Evolutionary conservation across 768 basidiomycete genomes (phyloP), one percentile per base, ranked within the genome.

Genomic region (Asterophora lycoperdoides): DNA sequence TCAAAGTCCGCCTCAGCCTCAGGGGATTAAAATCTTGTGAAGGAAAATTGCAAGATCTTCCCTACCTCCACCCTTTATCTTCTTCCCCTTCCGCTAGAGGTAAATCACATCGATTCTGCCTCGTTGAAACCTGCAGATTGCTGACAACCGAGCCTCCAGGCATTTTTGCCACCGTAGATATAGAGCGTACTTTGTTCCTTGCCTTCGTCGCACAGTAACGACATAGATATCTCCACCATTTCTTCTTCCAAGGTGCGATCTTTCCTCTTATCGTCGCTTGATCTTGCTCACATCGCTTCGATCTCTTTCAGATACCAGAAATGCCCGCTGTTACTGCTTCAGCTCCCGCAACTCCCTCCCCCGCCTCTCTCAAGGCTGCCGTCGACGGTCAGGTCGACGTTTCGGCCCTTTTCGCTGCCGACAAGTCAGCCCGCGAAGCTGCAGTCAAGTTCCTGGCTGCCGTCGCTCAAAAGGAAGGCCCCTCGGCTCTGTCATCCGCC

Each of bases 261-360:
- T 36, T 36, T 18, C 6, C 47, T 46, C 51, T 38, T 44, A 23
- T 15, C 28, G 39, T 41, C 28, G 29, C 18, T 17, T 18, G 15
- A 23, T 23, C 23, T 23, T 23, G 23, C 23, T 38, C 7, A 34
- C n/a, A 29, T 38, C 32, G 34, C 36, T 34, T 20, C 19, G 26
- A 23, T 49, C 28, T 41, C 43, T 34, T 35, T 7, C 54, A 84
- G 79, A 80, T 71, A 60, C 64, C 68, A 73, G 75, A 83, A 70
- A 92, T 92, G 89, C 86, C 89, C 56, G 83, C 88, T 72, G 80
- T 81, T 69, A 84, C 83, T 53, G 81, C 89, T 60, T 69, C 81
- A 60, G 66, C 80, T 64, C 57, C 71, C 70, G 69, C 77, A 64
- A 71, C 69, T 55, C 77, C 86, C 58, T 71, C 79, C 54, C 79